Evolutionary conservation across 179 eudicot species (phyloP).

Genomic region (Actinidia polygama): DNA sequence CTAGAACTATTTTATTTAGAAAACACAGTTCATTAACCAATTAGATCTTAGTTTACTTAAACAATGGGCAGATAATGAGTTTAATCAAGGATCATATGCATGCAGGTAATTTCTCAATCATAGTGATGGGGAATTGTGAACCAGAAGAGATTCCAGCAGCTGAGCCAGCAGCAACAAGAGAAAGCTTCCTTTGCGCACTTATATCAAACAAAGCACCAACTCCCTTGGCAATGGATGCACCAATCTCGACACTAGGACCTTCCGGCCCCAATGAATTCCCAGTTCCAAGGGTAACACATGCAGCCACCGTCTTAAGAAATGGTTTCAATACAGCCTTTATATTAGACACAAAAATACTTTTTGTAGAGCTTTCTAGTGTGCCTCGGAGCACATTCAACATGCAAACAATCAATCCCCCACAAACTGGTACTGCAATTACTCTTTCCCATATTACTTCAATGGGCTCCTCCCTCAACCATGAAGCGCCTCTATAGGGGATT

Average conservation of each 20-base stretch:
- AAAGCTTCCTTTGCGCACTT: slow-evolving; percentile 52
- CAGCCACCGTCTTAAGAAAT: slow-evolving; percentile 78
- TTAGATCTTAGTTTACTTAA: background rate
- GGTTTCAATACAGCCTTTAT: slow-evolving; percentile 58
- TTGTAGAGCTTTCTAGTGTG: slow-evolving; percentile 42
- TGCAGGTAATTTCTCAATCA: slow-evolving; percentile 27
- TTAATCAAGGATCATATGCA: background rate
- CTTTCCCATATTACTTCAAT: slow-evolving; percentile 58
- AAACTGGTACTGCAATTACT: slow-evolving; percentile 71
- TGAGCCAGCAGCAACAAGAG: slow-evolving; percentile 94
- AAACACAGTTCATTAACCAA: background rate
- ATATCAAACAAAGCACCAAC: slow-evolving; percentile 55
- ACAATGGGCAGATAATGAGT: background rate
- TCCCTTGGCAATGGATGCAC: slow-evolving; percentile 88
- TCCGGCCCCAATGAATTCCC: slow-evolving; percentile 98
- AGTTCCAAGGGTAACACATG: slow-evolving; percentile 89
- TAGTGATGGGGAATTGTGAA: slow-evolving; percentile 44
- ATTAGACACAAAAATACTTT: slow-evolving; percentile 35
- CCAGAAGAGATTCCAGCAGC: slow-evolving; percentile 99
- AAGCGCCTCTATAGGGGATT: slow-evolving; percentile 76
- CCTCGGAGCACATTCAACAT: slow-evolving; percentile 61
- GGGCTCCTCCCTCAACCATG: slow-evolving; percentile 92
- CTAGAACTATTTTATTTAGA: background rate
- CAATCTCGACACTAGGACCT: slow-evolving; percentile 98
- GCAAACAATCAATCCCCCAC: slow-evolving; percentile 80